phyloP scores from a whole-genome alignment of 441 rosid species.

The Biscutella laevigata region DNA sequence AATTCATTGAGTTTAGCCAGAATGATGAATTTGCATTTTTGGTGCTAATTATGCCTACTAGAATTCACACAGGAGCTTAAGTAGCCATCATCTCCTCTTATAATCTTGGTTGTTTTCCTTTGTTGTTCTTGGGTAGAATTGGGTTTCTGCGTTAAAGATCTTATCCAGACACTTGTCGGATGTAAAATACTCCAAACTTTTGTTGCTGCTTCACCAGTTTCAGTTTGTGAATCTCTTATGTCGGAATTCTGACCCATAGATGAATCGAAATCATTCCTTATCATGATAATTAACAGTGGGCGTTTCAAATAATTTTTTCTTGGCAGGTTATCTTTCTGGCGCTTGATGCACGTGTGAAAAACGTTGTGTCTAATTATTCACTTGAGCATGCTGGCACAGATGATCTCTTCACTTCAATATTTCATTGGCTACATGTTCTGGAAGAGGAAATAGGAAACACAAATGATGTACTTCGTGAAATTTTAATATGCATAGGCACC shows the following conservation, averaged over 20 bases:
- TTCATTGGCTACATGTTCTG: constrained; percentile 56
- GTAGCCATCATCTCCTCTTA: no score
- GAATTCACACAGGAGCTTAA: no score
- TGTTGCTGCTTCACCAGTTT: neutral
- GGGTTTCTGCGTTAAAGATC: neutral
- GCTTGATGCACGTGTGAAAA: constrained; percentile 85
- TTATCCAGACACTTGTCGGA: neutral
- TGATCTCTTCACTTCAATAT: constrained; percentile 68
- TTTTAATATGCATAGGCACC: constrained; percentile 80
- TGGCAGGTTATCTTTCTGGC: constrained; percentile 91
- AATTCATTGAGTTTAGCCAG: no score
- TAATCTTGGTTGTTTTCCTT: no score
- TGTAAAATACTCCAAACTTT: neutral
- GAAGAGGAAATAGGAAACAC: constrained; percentile 45
- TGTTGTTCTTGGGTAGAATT: no score
- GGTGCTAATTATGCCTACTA: no score
- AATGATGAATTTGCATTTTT: no score
- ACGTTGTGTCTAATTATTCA: constrained; percentile 82
- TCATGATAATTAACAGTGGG: neutral
- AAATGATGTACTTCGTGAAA: constrained; percentile 45
- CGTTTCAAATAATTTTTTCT: neutral
- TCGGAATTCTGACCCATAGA: neutral
- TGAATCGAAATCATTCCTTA: neutral
- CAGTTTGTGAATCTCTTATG: neutral
- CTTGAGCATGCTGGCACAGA: constrained; percentile 88